These are phyloP conservation scores for Grammothele lineata DNA, from an alignment of 768 basidiomycete species.

Conservation along the genomic window DNA sequence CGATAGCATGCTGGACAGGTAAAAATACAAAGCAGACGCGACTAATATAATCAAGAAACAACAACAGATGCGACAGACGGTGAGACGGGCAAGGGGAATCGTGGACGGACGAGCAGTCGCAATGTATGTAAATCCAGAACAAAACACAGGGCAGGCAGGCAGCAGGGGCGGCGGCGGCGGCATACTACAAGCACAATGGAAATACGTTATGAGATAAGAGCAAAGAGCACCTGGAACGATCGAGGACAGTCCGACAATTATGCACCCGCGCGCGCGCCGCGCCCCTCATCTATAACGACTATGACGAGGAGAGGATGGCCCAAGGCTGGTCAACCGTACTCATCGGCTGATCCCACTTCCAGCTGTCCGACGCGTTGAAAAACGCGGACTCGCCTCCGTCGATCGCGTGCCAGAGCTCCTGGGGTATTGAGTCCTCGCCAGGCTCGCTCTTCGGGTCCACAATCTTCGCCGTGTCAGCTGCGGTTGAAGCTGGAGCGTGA, in stretches of 20 bases:
- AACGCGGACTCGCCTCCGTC: constrained; percentile 74
- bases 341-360: constrained; percentile 77
- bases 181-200: constrained; percentile 15
- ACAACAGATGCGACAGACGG: constrained; percentile 27
- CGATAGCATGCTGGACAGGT: constrained; percentile 26
- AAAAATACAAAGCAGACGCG: constrained; percentile 28
- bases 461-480: constrained; percentile 37
- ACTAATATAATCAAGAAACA: constrained; percentile 25
- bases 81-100: constrained; percentile 1
- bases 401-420: constrained; percentile 64
- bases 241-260: constrained; percentile 6
- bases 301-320: constrained; percentile 57
- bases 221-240: too few relatives aligned
- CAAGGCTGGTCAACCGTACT: constrained; percentile 61
- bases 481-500: constrained; percentile 39
- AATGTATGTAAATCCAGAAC: too few relatives aligned
- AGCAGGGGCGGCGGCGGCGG: background rate
- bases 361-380: constrained; percentile 47
- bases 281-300: background rate
- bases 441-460: constrained; percentile 47
- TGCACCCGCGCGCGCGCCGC: background rate
- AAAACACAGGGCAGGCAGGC: background rate
- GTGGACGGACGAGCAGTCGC: background rate
- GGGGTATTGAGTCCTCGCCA: constrained; percentile 45
- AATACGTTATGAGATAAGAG: constrained; percentile 20